Base-by-base conservation (phyloP, 352 stramenopile genomes). In the Globisporangium heterothallicum region DNA sequence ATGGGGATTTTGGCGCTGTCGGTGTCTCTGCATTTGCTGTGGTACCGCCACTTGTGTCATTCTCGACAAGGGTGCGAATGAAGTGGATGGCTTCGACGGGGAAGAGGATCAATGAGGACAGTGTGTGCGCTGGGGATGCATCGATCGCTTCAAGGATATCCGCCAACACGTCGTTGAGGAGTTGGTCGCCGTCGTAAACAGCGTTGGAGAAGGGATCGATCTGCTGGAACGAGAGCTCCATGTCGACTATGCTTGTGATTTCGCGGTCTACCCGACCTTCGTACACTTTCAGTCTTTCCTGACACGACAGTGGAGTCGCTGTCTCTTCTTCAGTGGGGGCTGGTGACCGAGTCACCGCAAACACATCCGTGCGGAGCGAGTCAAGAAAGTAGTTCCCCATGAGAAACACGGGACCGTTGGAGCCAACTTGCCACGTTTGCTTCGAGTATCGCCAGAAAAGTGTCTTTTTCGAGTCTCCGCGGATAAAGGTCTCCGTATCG, bases 361-460 rank as follows among this genome's bases (percentile, higher is more conserved):
- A 89, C 22, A 87, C 70, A 42, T 93, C 82, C 8, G 79, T 66
- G 1, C 70, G 75, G 1, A 93, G 58, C 40, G 82, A 93, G 42
- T 93, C 82, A 5, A 91, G 38, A 32, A 93, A 93, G 46, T 93
- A 93, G 36, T 93, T 93, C 8, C 78, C 82, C 13, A 93, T 74
- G 43, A 93, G 60, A n/a, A 84, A 78, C 8, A 91, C 63, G 0
- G 79, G 76, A 1, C 75, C 75, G 21, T 75, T 54, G 10, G 49
- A 54, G n/a, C 70, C 73, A 13, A 86, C 68, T 26, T 40, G 53
- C 79, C 72, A 86, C 13, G 24, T 19, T 0, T 50, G 35, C n/a
- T 53, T 51, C 18, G 32, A 38, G 27, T 46, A 9, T 42, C 29
- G 19, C 53, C n/a, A n/a, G n/a, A n/a, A n/a, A n/a, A n/a, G n/a